These are phyloP conservation scores for Colletotrichum kahawae DNA, from an alignment of 2,329 filamentous ascomycete genomes.

Conservation along the genomic window DNA sequence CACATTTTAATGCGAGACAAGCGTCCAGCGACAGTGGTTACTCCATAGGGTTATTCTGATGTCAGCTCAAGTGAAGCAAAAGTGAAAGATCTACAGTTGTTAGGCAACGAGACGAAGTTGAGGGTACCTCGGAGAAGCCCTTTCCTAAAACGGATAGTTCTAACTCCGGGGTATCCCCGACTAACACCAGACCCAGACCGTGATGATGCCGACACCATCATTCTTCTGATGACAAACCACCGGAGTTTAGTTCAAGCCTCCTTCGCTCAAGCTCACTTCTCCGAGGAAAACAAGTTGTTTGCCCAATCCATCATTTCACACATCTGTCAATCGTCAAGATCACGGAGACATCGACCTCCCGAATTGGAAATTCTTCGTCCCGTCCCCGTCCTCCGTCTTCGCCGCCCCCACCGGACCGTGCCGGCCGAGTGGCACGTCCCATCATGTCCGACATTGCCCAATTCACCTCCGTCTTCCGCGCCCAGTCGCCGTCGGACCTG, in stretches of 20 bases:
- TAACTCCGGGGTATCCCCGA: conserved; percentile 2
- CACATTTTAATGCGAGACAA: neutral
- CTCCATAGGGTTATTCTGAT: neutral
- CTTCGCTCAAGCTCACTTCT: neutral
- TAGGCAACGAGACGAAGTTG: neutral
- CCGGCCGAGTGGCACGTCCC: neutral
- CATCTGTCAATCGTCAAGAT: neutral
- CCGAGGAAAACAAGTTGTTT: neutral
- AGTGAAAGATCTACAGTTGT: neutral
- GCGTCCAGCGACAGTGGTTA: neutral
- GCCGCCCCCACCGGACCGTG: neutral
- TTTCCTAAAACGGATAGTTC: neutral
- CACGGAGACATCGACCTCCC: neutral
- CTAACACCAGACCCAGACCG: neutral
- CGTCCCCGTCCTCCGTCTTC: neutral
- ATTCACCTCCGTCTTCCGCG: conserved; percentile 41
- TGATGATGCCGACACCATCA: neutral
- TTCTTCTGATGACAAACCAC: neutral
- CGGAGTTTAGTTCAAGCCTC: neutral
- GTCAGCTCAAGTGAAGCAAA: neutral
- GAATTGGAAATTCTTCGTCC: neutral
- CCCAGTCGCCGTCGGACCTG: conserved; percentile 30
- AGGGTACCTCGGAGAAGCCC: neutral
- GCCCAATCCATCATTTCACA: neutral
- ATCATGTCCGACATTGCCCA: conserved; percentile 18